Evolutionary conservation across 768 basidiomycete species (phyloP).

Genomic region (Kwoniella dendrophila): DNA sequence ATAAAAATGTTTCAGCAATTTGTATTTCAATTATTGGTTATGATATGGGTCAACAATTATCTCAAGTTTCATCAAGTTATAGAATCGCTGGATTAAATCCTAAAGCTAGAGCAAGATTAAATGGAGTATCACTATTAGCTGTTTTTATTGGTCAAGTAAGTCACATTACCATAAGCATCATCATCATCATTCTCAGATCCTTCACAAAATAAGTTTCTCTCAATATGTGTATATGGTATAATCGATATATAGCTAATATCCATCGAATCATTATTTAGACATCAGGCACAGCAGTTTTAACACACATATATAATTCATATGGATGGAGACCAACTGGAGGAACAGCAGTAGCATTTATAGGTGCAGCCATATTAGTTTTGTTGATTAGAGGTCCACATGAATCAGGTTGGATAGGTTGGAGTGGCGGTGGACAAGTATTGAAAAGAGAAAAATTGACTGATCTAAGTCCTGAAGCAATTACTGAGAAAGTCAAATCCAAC

Average conservation of each 20-base stretch:
- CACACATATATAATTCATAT: conserved; percentile 67
- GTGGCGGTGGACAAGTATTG: conserved; percentile 52
- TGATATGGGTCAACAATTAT: conserved; percentile 74
- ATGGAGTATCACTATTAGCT: conserved; percentile 74
- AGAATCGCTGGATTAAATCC: conserved; percentile 59
- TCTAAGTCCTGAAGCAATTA: conserved; percentile 46
- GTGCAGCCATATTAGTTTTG: conserved; percentile 64
- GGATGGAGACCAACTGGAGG: conserved; percentile 73
- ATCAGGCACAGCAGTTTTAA: conserved; percentile 75
- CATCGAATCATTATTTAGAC: conserved; percentile 57
- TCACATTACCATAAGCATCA: not conserved
- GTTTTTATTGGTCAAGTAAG: conserved; percentile 70
- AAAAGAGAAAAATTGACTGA: conserved; percentile 41
- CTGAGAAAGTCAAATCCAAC: conserved; percentile 24
- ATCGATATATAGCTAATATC: not conserved
- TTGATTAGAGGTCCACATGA: conserved; percentile 70
- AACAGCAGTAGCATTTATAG: conserved; percentile 66
- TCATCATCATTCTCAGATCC: not conserved
- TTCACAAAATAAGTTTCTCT: not conserved
- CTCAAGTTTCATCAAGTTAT: conserved; percentile 69
- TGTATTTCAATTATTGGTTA: conserved; percentile 68
- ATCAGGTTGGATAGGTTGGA: conserved; percentile 58
- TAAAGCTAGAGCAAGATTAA: conserved; percentile 69
- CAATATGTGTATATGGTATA: too few relatives aligned
- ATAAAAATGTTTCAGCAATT: conserved; percentile 70